A percentile compares a stretch with the other conserved stretches of the same genome.
These are phyloP conservation scores for Saccharomycopsis oosterbeekiorum DNA, from an alignment of 805 yeast genomes.

Conservation along the genomic window DNA sequence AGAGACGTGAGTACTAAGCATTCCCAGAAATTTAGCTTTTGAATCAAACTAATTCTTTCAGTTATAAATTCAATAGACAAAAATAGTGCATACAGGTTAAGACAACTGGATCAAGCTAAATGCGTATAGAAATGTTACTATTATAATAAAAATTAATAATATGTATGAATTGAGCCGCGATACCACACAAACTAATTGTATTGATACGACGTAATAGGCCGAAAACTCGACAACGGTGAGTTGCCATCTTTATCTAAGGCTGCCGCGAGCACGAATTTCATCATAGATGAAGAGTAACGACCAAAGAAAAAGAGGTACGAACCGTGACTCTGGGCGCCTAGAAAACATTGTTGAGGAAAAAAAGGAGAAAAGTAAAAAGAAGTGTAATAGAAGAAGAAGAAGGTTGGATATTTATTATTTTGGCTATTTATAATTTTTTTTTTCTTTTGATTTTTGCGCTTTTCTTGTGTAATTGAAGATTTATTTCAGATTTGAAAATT, in stretches of 20 bases:
- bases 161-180: slow-evolving; percentile 75
- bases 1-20: too few relatives aligned
- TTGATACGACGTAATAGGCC: slow-evolving; percentile 35
- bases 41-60: too few relatives aligned
- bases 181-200: slow-evolving; percentile 33
- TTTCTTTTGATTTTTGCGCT: not conserved
- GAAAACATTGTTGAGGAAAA: slow-evolving; percentile 18
- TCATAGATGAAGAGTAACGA: slow-evolving; percentile 17
- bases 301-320: slow-evolving; percentile 16
- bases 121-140: too few relatives aligned
- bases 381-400: not conserved
- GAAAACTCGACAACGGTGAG: slow-evolving; percentile 32
- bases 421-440: not conserved
- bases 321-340: slow-evolving; percentile 22
- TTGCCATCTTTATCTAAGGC: slow-evolving; percentile 58
- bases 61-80: too few relatives aligned
- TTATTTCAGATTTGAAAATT: too few relatives aligned
- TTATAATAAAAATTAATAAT: not conserved
- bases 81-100: too few relatives aligned
- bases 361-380: not conserved
- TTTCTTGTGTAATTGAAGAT: too few relatives aligned
- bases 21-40: too few relatives aligned
- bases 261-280: slow-evolving; percentile 83
- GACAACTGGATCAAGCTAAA: too few relatives aligned
- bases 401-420: not conserved